Evolutionary conservation across 129 eudicot species (phyloP).

Genomic region (Ambrosia artemisiifolia): DNA sequence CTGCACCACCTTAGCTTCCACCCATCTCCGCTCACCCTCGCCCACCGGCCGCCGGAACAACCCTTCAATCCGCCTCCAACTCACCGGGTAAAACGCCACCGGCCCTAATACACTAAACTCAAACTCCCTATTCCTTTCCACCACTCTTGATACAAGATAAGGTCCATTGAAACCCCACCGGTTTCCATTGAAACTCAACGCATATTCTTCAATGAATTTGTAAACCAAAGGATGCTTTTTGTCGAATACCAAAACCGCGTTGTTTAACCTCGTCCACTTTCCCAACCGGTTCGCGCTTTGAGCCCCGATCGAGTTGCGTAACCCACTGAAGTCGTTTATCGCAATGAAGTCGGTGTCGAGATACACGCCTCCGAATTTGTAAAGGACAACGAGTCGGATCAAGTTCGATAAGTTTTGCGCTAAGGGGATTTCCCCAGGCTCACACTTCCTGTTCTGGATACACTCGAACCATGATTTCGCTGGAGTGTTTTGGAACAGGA

Average conservation of each 20-base stretch:
- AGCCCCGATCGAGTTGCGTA: constrained; percentile 73
- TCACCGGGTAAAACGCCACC: no score
- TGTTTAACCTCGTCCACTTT: constrained; percentile 73
- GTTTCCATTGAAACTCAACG: constrained; percentile 80
- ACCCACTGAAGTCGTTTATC: constrained; percentile 55
- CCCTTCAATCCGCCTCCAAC: no score
- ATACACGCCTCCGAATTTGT: constrained; percentile 80
- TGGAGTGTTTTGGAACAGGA: constrained; percentile 59
- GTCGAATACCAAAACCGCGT: constrained; percentile 72
- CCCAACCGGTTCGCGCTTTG: constrained; percentile 46
- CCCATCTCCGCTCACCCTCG: constrained; percentile 29
- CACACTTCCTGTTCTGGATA: constrained; percentile 42
- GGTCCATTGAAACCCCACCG: constrained; percentile 89
- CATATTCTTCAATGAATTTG: constrained; percentile 76
- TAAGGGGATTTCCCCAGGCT: constrained; percentile 66
- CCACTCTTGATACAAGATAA: constrained; percentile 71
- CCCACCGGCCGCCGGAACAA: no score
- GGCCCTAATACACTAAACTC: constrained; percentile 60
- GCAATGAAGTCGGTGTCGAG: constrained; percentile 68
- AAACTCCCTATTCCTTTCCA: constrained; percentile 9
- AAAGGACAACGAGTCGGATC: constrained; percentile 55
- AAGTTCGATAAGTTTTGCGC: constrained; percentile 71
- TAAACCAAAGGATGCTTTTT: constrained; percentile 56
- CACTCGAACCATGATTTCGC: constrained; percentile 56
- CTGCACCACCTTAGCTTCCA: no score